Evolutionary conservation across 129 eudicot genomes (phyloP), one percentile per base, ranked within the genome.

Genomic region (Saussurea involucrata): DNA sequence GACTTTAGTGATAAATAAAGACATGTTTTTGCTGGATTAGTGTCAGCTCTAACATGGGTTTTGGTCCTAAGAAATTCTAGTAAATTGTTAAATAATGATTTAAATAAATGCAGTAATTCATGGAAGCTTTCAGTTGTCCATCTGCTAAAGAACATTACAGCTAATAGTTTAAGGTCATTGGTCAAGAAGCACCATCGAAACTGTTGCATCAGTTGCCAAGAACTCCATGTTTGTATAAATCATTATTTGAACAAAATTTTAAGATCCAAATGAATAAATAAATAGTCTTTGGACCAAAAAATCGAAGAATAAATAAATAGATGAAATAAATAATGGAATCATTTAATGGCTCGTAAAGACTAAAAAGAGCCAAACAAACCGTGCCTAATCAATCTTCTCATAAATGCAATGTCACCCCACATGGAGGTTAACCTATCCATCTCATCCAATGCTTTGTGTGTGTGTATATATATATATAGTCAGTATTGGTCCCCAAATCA

Each of bases 31-130:
- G 84, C 80, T 74, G 84, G 80, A 80, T 74, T 74, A 80, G 76
- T 81, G 84, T 81, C 84, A 81, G 84, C 69, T 60, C 71, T 81
- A 81, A 81, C 84, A 81, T 81, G 84, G 84, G 84, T 81, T 74
- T 74, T 74, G 71, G 65, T 10, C 76, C 68, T 68, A 74, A 81
- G 55, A 58, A 80, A 75, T 68, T 74, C 66, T 37, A 64, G 68
- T 36, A 65, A 44, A 28, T 63, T 79, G 18, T 24, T 72, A 68
- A 74, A 74, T 27, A 34, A 65, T 75, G 31, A 40, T 25, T 27
- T 64, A 72, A 31, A 46, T 4, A 31, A 36, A 67, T 34, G 15
- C 75, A 73, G 78, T 73, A 37, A 74, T 74, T 22, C 84, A 74
- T 80, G 75, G 80, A 81, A 58, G 75, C 84, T 37, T 74, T 58